These are phyloP conservation scores for Solanum microdontum DNA, from an alignment of 257 asterid genomes.

Conservation along the genomic window DNA sequence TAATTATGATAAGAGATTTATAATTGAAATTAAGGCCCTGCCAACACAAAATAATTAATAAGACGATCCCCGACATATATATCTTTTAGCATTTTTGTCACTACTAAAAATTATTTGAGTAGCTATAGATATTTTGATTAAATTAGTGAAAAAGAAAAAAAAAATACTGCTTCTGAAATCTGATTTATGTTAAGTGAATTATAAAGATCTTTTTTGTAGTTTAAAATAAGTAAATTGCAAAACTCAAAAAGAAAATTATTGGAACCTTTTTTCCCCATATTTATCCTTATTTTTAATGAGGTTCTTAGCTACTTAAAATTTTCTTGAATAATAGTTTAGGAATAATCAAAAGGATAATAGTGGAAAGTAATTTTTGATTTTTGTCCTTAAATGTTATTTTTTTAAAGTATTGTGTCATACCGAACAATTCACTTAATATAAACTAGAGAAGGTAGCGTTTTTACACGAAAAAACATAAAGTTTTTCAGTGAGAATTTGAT, in stretches of 20 bases:
- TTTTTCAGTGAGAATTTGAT: too few relatives aligned
- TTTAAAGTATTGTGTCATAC: neutral
- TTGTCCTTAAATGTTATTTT: too few relatives aligned
- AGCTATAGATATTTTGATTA: neutral
- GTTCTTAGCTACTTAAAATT: neutral
- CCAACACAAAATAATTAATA: neutral
- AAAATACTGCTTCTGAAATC: neutral
- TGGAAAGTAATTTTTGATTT: neutral
- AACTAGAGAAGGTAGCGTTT: too few relatives aligned
- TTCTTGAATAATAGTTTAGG: too few relatives aligned
- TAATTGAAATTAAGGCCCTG: neutral
- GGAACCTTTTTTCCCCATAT: neutral
- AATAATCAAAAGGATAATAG: too few relatives aligned
- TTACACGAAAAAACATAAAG: too few relatives aligned
- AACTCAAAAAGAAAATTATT: neutral
- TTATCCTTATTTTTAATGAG: neutral
- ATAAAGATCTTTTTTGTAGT: neutral
- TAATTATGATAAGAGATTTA: neutral
- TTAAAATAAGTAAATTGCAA: neutral
- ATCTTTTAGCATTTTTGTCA: neutral
- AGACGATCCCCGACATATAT: neutral
- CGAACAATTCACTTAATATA: too few relatives aligned
- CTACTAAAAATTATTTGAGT: neutral
- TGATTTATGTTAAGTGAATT: too few relatives aligned
- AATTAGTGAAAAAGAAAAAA: too few relatives aligned